A percentile compares a stretch with the other conserved stretches of the same genome.
These are phyloP conservation scores for Ogataea pignaliae DNA, from an alignment of 805 yeast genomes.

Conservation along the genomic window DNA sequence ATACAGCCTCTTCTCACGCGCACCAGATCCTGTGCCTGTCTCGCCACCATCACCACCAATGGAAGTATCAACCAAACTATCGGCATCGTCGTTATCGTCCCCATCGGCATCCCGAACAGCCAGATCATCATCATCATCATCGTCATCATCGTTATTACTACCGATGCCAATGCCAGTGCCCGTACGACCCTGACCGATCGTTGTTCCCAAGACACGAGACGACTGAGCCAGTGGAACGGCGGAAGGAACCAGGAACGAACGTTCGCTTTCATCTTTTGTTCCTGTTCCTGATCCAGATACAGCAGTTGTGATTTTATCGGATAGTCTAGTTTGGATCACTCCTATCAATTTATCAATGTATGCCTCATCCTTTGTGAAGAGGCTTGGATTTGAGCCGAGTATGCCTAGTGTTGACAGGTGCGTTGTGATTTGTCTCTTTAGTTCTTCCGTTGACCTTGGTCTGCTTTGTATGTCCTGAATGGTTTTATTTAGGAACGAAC, in stretches of 20 bases:
- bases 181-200: background rate
- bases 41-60: too few relatives aligned
- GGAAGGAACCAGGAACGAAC: too few relatives aligned
- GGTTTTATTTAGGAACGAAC: conserved; percentile 12
- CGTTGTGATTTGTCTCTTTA: conserved; percentile 6
- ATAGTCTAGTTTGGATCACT: conserved; percentile 10
- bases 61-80: conserved; percentile 6
- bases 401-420: conserved; percentile 17
- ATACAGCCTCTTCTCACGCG: conserved; percentile 4
- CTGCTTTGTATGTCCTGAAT: conserved; percentile 6
- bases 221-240: too few relatives aligned
- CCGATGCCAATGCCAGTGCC: background rate
- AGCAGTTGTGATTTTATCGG: background rate
- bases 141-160: background rate
- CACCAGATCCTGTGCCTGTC: too few relatives aligned
- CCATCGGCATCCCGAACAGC: conserved; percentile 1
- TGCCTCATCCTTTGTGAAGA: conserved; percentile 13
- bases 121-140: conserved; percentile 1
- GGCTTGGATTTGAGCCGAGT: conserved; percentile 17
- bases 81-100: conserved; percentile 8
- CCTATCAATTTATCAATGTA: conserved; percentile 14
- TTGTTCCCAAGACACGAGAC: background rate
- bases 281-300: background rate
- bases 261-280: too few relatives aligned
- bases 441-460: conserved; percentile 14